Conservation (phyloP, 164 flowering plant species). For the Tetracentron sinense region DNA sequence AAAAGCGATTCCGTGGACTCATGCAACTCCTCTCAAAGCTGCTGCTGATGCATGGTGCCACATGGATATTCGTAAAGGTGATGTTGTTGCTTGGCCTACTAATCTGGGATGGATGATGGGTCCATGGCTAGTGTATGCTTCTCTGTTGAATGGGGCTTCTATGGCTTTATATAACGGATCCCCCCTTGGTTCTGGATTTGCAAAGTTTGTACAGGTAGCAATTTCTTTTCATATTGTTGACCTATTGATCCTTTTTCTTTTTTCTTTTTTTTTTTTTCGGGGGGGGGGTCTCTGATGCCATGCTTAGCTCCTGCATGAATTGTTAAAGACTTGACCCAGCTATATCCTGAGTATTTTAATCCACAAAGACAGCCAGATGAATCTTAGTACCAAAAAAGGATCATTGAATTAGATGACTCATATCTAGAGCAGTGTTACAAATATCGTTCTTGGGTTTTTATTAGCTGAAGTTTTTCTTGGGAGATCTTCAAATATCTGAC, state of each 20-base stretch:
- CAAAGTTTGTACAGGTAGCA: conserved; percentile 86
- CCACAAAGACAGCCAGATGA: not conserved
- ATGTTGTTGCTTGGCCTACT: conserved; percentile 92
- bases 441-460: no score
- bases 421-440: not conserved
- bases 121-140: conserved; percentile 95
- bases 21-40: conserved; percentile 80
- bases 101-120: conserved; percentile 99
- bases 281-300: no score
- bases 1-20: conserved; percentile 96
- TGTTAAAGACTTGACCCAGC: not conserved
- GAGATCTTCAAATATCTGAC: no score
- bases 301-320: no score
- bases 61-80: conserved; percentile 85
- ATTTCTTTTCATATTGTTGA: not conserved
- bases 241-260: not conserved
- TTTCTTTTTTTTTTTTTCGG: not conserved
- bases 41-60: conserved; percentile 99
- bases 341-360: not conserved
- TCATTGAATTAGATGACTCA: not conserved
- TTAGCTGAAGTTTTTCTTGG: no score
- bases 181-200: conserved; percentile 86
- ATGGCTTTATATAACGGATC: conserved; percentile 94
- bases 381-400: not conserved
- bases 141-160: conserved; percentile 83